Evolutionary conservation across 2,329 filamentous ascomycete genomes (phyloP).

Genomic region (Diaporthe vexans): DNA sequence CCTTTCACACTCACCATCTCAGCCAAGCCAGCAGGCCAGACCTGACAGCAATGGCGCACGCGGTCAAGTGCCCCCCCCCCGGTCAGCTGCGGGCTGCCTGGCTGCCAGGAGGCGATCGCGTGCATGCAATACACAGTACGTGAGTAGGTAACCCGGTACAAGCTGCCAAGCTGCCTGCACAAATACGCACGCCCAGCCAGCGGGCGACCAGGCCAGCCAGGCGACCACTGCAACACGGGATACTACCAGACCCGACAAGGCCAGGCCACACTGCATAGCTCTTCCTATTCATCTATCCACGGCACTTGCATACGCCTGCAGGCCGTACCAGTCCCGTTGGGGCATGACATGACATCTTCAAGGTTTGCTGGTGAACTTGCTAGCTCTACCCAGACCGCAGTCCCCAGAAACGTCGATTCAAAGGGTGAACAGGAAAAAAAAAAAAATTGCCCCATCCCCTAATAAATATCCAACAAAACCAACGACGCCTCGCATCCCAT

Average conservation of each 20-base stretch:
- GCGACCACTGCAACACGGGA: conserved; percentile 23
- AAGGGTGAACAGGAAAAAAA: not conserved
- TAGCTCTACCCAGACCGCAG: conserved; percentile 4
- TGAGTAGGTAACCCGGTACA: not conserved
- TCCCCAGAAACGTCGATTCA: not conserved
- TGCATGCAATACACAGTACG: no score
- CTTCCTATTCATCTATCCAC: conserved; percentile 2
- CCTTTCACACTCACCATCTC: no score
- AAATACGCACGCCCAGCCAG: conserved; percentile 11
- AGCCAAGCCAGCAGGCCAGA: not conserved
- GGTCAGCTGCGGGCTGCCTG: conserved; percentile 18
- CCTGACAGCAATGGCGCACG: not conserved
- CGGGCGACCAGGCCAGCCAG: not conserved
- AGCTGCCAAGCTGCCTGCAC: no score
- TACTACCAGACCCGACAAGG: conserved; percentile 25
- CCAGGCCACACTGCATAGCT: not conserved
- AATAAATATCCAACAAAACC: no score
- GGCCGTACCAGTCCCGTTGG: conserved; percentile 21
- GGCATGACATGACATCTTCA: conserved; percentile 28
- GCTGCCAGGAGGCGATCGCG: conserved; percentile 17
- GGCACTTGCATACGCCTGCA: conserved; percentile 32
- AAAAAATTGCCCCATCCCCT: not conserved
- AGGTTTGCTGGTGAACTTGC: conserved; percentile 21
- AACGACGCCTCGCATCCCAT: not conserved
- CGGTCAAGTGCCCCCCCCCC: conserved; percentile 17